These are phyloP conservation scores for Nothophoma quercina DNA, from an alignment of 2,329 filamentous ascomycete species.

Conservation along the genomic window DNA sequence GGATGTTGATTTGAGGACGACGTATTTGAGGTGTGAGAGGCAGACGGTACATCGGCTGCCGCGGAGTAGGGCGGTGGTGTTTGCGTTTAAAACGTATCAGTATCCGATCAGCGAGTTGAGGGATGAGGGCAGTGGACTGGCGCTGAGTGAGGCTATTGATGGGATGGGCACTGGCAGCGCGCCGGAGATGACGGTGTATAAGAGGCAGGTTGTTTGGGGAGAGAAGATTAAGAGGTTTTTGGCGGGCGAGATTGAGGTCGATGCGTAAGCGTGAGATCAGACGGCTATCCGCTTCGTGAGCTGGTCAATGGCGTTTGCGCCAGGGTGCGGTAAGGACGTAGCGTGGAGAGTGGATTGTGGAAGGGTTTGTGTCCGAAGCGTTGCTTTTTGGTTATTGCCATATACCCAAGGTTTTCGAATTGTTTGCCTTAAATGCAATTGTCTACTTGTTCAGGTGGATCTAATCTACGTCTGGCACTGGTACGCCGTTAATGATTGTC, in stretches of 20 bases:
- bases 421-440: slow-evolving; percentile 7
- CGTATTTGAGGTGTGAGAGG: slow-evolving; percentile 62
- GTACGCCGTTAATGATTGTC: slow-evolving; percentile 77
- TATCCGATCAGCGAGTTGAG: slow-evolving; percentile 65
- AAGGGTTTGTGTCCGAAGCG: no score
- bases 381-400: neutral
- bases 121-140: slow-evolving; percentile 63
- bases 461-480: slow-evolving; percentile 74
- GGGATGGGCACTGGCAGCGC: slow-evolving; percentile 65
- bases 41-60: slow-evolving; percentile 69
- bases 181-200: slow-evolving; percentile 66
- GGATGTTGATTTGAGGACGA: slow-evolving; percentile 53
- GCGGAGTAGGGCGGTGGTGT: slow-evolving; percentile 62
- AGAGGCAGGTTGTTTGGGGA: slow-evolving; percentile 64
- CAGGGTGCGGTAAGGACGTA: neutral
- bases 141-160: slow-evolving; percentile 65
- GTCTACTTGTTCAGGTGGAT: neutral
- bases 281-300: no score
- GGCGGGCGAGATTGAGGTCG: slow-evolving; percentile 32
- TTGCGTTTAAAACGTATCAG: slow-evolving; percentile 69
- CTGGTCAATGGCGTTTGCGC: no score
- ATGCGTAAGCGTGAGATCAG: slow-evolving; percentile 16
- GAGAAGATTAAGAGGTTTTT: slow-evolving; percentile 62
- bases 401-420: slow-evolving; percentile 10
- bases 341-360: neutral